Evolutionary conservation across 495 filamentous ascomycete genomes (phyloP).

Genomic region (Letharia columbiana): DNA sequence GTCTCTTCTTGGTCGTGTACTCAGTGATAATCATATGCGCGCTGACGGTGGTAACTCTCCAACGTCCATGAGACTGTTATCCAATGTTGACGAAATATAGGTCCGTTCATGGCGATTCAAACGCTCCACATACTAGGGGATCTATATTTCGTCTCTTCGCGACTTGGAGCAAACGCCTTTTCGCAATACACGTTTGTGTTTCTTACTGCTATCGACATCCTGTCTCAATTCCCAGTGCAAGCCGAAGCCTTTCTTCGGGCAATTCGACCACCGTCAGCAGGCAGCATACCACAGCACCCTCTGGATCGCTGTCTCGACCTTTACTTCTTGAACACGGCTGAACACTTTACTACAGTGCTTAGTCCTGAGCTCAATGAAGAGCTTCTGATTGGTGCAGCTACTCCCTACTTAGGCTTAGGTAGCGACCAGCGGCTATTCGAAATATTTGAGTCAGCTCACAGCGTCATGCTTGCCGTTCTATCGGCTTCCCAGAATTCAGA

Average conservation of each 20-base stretch:
- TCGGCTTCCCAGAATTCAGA: slow-evolving; percentile 67
- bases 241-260: slow-evolving; percentile 61
- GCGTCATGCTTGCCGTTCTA: slow-evolving; percentile 71
- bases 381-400: slow-evolving; percentile 63
- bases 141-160: slow-evolving; percentile 79
- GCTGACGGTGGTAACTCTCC: slow-evolving; percentile 41
- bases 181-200: slow-evolving; percentile 79
- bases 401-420: slow-evolving; percentile 64
- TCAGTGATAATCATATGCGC: slow-evolving; percentile 47
- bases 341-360: slow-evolving; percentile 72
- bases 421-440: slow-evolving; percentile 55
- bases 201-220: slow-evolving; percentile 79
- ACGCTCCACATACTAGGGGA: slow-evolving; percentile 71
- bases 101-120: slow-evolving; percentile 66
- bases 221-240: slow-evolving; percentile 62
- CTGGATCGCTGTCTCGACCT: slow-evolving; percentile 73
- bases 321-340: slow-evolving; percentile 84
- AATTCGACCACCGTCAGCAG: slow-evolving; percentile 49
- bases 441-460: slow-evolving; percentile 90
- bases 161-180: slow-evolving; percentile 63
- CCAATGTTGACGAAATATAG: slow-evolving; percentile 27
- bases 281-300: slow-evolving; percentile 62
- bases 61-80: not conserved
- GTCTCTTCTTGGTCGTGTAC: slow-evolving; percentile 59
- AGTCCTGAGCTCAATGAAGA: slow-evolving; percentile 57